Evolutionary conservation across 768 basidiomycete species (phyloP).

Genomic region (Suillus cothurnatus): DNA sequence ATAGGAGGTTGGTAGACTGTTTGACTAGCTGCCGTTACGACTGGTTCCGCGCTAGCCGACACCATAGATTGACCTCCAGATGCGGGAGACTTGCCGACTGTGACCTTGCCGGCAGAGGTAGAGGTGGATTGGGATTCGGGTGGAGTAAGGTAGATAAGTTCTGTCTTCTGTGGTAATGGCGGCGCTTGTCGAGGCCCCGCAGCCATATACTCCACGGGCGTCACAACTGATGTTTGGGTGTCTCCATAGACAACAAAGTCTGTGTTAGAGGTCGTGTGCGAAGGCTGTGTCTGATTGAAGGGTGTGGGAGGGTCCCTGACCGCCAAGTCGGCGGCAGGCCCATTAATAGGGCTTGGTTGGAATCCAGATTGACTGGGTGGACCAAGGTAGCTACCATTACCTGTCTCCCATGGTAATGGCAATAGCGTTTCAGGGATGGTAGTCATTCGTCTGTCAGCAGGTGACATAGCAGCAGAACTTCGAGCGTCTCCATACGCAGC

Average conservation of each 20-base stretch:
- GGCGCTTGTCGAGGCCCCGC: constrained; percentile 24
- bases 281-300: constrained; percentile 12
- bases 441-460: constrained; percentile 53
- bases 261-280: constrained; percentile 17
- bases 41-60: constrained; percentile 52
- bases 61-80: constrained; percentile 21
- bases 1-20: constrained; percentile 43
- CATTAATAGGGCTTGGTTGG: neutral
- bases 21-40: constrained; percentile 47
- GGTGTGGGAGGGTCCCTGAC: neutral
- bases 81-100: constrained; percentile 10
- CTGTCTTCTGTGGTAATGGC: constrained; percentile 33
- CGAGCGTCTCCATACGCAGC: constrained; percentile 17
- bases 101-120: neutral
- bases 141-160: constrained; percentile 17
- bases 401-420: neutral
- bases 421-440: neutral
- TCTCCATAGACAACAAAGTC: constrained; percentile 23
- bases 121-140: constrained; percentile 8
- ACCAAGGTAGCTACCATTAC: neutral
- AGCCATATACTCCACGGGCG: constrained; percentile 27
- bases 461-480: constrained; percentile 27
- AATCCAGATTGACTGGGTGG: neutral
- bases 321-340: neutral
- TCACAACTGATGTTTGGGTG: constrained; percentile 19